Percentiles rank a stretch among this genome's conserved stretches.
Evolutionary conservation across 345 rosid genomes (phyloP).

Genomic region (Schrenkiella parvula): DNA sequence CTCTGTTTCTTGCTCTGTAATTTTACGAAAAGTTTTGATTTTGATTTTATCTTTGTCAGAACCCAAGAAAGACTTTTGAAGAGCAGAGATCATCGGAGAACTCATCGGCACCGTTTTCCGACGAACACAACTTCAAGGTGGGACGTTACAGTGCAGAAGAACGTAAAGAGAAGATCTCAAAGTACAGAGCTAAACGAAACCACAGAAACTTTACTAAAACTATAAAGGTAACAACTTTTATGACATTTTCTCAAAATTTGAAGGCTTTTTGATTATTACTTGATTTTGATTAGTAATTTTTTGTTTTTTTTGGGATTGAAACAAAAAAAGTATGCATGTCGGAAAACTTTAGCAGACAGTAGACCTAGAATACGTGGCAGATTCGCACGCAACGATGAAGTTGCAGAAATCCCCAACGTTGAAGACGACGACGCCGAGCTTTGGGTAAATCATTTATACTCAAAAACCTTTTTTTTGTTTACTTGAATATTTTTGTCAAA

Average conservation of each 20-base stretch:
- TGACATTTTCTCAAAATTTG: not conserved
- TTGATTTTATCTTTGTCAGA: not conserved
- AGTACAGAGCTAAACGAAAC: constrained; percentile 85
- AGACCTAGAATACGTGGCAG: constrained; percentile 94
- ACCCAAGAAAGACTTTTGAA: constrained; percentile 18
- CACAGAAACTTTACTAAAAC: constrained; percentile 92
- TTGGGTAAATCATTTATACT: constrained; percentile 55
- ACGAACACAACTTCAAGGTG: constrained; percentile 59
- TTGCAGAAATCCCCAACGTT: constrained; percentile 37
- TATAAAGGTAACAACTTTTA: constrained; percentile 55
- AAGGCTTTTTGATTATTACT: not conserved
- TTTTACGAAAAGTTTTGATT: not conserved
- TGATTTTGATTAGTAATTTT: not conserved
- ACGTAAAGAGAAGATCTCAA: constrained; percentile 76
- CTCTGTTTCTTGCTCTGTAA: not conserved
- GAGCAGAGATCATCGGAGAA: constrained; percentile 14
- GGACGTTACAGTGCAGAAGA: constrained; percentile 86
- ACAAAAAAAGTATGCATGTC: constrained; percentile 70
- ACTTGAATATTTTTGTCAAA: not conserved
- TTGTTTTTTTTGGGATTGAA: constrained; percentile 14
- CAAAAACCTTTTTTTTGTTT: not conserved
- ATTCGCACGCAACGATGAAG: constrained; percentile 88
- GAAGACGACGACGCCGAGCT: constrained; percentile 61
- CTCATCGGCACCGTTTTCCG: constrained; percentile 31
- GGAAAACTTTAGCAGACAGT: constrained; percentile 93